Conservation (phyloP, 2,329 filamentous ascomycete genomes). For the Endothia cerciana region DNA sequence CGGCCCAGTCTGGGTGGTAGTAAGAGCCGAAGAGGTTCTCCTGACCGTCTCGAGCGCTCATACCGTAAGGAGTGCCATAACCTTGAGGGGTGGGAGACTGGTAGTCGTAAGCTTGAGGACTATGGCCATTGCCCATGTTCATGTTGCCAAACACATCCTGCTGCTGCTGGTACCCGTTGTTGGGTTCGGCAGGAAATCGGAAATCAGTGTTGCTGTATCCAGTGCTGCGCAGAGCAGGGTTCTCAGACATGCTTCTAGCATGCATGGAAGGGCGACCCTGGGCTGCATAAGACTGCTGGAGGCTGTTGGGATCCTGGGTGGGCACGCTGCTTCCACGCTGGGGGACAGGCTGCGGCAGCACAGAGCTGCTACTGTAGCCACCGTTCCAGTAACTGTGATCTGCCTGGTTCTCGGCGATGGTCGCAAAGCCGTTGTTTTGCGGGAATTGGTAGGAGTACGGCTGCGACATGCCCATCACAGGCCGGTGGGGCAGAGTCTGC, state of each 20-base stretch:
- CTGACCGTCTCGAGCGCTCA: conserved; percentile 12
- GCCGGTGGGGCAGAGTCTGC: conserved; percentile 37
- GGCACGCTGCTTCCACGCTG: conserved; percentile 12
- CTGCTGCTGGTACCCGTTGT: conserved; percentile 22
- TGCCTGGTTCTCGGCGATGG: conserved; percentile 40
- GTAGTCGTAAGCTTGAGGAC: conserved; percentile 20
- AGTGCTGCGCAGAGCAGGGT: conserved; percentile 22
- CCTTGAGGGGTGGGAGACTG: conserved; percentile 18
- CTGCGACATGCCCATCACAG: conserved; percentile 25
- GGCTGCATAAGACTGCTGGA: conserved; percentile 21
- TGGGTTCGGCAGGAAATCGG: conserved; percentile 18
- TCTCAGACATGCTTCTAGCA: conserved; percentile 30
- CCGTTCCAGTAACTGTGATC: conserved; percentile 36
- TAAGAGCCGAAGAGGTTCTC: conserved; percentile 16
- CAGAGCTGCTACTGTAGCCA: conserved; percentile 29
- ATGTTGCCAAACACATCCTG: conserved; percentile 22
- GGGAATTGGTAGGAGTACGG: conserved; percentile 14
- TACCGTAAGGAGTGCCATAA: conserved; percentile 17
- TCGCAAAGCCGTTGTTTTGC: conserved; percentile 34
- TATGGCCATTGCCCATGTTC: conserved; percentile 12
- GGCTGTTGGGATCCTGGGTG: conserved; percentile 5
- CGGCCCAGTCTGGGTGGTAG: conserved; percentile 19
- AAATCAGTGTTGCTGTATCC: conserved; percentile 19
- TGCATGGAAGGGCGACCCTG: conserved; percentile 22
- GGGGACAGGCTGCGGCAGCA: conserved; percentile 28